Conservation (phyloP, 2,329 filamentous ascomycete genomes). For the Diaporthe ampelina region DNA sequence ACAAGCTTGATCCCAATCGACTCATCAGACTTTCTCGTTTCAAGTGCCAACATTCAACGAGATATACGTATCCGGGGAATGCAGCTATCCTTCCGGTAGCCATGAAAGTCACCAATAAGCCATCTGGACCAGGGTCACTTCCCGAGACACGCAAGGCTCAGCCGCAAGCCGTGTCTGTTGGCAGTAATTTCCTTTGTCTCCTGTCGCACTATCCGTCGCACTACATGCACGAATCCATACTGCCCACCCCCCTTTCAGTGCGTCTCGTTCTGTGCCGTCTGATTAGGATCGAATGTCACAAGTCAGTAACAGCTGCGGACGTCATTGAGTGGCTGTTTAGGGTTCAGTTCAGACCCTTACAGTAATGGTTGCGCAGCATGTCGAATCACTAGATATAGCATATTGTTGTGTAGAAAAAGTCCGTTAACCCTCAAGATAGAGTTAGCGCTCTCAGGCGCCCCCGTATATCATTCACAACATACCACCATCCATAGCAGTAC, state of each 20-base stretch:
- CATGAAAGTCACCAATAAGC: background rate
- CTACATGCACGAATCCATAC: background rate
- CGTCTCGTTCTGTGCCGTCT: too few relatives aligned
- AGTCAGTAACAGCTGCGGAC: too few relatives aligned
- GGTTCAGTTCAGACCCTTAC: too few relatives aligned
- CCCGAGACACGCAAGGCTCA: background rate
- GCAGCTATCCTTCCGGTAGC: background rate
- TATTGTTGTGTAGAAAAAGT: too few relatives aligned
- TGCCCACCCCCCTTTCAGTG: background rate
- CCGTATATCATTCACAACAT: too few relatives aligned
- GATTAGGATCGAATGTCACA: too few relatives aligned
- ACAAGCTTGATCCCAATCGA: background rate
- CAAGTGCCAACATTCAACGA: background rate
- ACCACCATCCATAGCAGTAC: too few relatives aligned
- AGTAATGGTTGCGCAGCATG: too few relatives aligned
- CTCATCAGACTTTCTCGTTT: background rate
- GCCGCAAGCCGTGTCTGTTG: background rate
- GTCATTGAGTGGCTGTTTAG: too few relatives aligned
- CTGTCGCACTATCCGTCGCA: background rate
- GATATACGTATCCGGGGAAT: background rate
- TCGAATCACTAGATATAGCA: too few relatives aligned
- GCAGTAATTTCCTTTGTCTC: background rate
- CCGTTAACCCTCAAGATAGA: too few relatives aligned
- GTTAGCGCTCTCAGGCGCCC: too few relatives aligned
- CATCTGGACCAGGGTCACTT: background rate